Evolutionary conservation across 1,284 basidiomycete genomes (phyloP).

Genomic region (Retiboletus flavoniger): DNA sequence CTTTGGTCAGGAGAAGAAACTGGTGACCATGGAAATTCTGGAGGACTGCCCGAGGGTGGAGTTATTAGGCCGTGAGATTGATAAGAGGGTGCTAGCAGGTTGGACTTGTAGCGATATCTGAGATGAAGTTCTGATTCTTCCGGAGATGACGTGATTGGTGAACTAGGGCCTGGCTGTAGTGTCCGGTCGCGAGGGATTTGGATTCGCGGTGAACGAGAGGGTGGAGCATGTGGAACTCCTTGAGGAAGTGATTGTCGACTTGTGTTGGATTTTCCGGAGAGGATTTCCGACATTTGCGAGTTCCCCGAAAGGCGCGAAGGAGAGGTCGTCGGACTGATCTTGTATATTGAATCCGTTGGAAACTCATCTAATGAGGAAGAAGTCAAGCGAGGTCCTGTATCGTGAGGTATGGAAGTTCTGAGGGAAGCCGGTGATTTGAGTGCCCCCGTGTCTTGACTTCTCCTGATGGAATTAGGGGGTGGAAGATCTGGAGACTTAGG

Average conservation of each 20-base stretch:
- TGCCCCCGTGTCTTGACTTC: neutral
- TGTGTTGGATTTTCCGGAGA: neutral
- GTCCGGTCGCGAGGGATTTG: constrained; percentile 17
- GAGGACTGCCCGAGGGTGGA: constrained; percentile 7
- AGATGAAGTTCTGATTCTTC: constrained; percentile 12
- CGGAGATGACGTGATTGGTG: constrained; percentile 20
- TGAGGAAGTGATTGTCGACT: constrained; percentile 9
- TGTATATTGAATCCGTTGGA: neutral
- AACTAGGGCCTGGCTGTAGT: constrained; percentile 5
- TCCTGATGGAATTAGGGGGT: constrained; percentile 16
- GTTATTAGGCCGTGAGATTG: constrained; percentile 3
- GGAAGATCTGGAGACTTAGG: constrained; percentile 31
- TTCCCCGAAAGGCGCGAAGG: constrained; percentile 2
- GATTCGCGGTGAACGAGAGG: constrained; percentile 12
- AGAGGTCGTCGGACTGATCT: neutral
- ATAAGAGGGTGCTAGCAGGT: neutral
- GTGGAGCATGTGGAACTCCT: neutral
- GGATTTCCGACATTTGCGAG: constrained; percentile 4
- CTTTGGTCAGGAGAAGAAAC: neutral
- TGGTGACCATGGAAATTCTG: constrained; percentile 2
- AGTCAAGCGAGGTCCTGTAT: neutral
- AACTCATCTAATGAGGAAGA: constrained; percentile 1
- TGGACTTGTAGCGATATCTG: constrained; percentile 13
- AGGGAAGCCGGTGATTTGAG: neutral
- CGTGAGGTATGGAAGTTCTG: neutral